phyloP scores from a whole-genome alignment of 2,329 filamentous ascomycete genomes.

The Hymenoscyphus scutula region DNA sequence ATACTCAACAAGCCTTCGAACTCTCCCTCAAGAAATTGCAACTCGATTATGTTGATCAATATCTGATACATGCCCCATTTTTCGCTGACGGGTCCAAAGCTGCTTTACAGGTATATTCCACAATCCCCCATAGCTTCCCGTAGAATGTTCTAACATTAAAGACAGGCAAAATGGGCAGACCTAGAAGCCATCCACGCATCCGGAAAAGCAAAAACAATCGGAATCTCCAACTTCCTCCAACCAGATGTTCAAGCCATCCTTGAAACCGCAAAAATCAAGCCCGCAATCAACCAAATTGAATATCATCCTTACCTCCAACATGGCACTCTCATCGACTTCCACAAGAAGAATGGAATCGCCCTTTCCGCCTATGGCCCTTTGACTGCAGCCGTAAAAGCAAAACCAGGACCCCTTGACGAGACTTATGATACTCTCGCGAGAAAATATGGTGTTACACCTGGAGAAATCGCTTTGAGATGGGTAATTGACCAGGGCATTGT shows the following conservation, averaged over 20 bases:
- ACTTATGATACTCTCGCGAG: conserved; percentile 50
- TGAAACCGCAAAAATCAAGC: conserved; percentile 57
- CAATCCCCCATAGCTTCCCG: background rate
- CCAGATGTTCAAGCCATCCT: conserved; percentile 55
- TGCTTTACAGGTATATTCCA: conserved; percentile 48
- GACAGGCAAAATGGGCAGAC: conserved; percentile 51
- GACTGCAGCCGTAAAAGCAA: conserved; percentile 47
- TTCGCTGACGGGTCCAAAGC: conserved; percentile 44
- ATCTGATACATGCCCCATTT: conserved; percentile 60
- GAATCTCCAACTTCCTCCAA: conserved; percentile 71
- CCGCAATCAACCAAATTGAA: conserved; percentile 79
- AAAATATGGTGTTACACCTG: conserved; percentile 58
- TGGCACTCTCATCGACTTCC: conserved; percentile 48
- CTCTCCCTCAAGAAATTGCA: conserved; percentile 63
- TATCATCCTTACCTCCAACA: conserved; percentile 75
- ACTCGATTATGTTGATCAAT: conserved; percentile 70
- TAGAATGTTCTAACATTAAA: background rate
- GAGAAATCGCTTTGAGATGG: conserved; percentile 59
- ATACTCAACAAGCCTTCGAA: conserved; percentile 49
- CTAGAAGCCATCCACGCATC: conserved; percentile 64
- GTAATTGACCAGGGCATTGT: conserved; percentile 57
- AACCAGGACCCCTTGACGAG: conserved; percentile 52
- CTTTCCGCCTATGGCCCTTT: conserved; percentile 56
- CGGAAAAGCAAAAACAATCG: conserved; percentile 67
- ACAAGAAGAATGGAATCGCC: conserved; percentile 55